Evolutionary conservation across 164 flowering plant genomes (phyloP).

Genomic region (Tetracentron sinense): DNA sequence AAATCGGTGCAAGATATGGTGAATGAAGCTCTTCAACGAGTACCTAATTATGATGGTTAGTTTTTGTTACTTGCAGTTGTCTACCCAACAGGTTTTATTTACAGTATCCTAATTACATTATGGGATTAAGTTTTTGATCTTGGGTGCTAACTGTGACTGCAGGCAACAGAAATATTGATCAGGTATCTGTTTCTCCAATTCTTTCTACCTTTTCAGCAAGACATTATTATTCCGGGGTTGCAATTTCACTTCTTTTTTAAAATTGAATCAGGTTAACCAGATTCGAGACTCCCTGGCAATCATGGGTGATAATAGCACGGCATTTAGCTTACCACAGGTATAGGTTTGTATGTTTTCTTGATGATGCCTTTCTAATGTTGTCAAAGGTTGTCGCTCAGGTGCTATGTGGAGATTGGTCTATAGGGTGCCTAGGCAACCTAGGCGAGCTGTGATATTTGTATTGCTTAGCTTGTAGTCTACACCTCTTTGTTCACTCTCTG

Average conservation of each 20-base stretch:
- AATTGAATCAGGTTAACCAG: slow-evolving; percentile 79
- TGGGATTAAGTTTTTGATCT: slow-evolving; percentile 12
- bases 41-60: slow-evolving; percentile 84
- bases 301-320: slow-evolving; percentile 99
- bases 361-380: too few species aligned
- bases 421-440: too few species aligned
- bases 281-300: slow-evolving; percentile 90
- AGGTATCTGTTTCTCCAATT: slow-evolving; percentile 34
- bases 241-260: slow-evolving; percentile 4
- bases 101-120: background rate
- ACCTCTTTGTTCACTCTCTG: too few species aligned
- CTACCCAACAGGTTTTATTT: background rate
- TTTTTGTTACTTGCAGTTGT: slow-evolving; percentile 9
- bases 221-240: slow-evolving; percentile 8
- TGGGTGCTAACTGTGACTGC: slow-evolving; percentile 33
- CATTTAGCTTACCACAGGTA: slow-evolving; percentile 98
- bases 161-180: slow-evolving; percentile 84
- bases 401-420: too few species aligned
- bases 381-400: too few species aligned
- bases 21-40: slow-evolving; percentile 78
- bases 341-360: too few species aligned
- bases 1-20: slow-evolving; percentile 98
- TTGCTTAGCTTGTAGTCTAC: too few species aligned
- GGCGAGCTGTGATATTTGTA: too few species aligned
- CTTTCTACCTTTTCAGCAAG: background rate